Conservation (phyloP, 495 filamentous ascomycete species). For the Sordaria brevicollis region DNA sequence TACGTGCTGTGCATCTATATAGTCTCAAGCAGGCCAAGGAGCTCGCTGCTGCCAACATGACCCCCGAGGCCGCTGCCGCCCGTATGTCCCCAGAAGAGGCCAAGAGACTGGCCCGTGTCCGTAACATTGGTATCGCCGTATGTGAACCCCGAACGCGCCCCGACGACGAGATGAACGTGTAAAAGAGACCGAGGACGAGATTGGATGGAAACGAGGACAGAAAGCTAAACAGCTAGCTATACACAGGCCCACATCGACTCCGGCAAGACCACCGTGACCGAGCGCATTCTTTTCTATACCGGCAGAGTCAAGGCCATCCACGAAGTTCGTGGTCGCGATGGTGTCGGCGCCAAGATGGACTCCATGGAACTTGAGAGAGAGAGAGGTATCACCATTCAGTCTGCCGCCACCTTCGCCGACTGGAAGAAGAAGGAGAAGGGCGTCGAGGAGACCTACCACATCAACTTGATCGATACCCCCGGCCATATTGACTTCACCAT, state of each 20-base stretch:
- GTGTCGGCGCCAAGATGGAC: slow-evolving; percentile 98
- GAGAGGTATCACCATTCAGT: slow-evolving; percentile 98
- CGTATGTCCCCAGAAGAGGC: slow-evolving; percentile 70
- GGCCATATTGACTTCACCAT: slow-evolving; percentile 99
- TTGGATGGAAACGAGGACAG: background rate
- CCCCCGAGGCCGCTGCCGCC: slow-evolving; percentile 32
- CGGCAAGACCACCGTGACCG: slow-evolving; percentile 94
- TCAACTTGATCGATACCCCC: slow-evolving; percentile 98
- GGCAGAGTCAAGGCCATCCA: slow-evolving; percentile 95
- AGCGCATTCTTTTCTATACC: slow-evolving; percentile 97
- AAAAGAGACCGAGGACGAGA: background rate
- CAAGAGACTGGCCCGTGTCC: slow-evolving; percentile 62
- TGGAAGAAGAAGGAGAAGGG: slow-evolving; percentile 76
- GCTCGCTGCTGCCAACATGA: slow-evolving; percentile 30
- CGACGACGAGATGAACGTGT: background rate
- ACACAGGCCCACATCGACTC: slow-evolving; percentile 92
- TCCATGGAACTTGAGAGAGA: slow-evolving; percentile 98
- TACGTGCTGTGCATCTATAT: background rate
- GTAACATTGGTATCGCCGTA: slow-evolving; percentile 98
- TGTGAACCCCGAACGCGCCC: slow-evolving; percentile 11
- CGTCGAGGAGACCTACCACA: slow-evolving; percentile 82
- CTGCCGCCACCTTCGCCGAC: slow-evolving; percentile 94
- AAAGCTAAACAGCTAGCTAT: slow-evolving; percentile 14
- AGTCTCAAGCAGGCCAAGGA: slow-evolving; percentile 37
- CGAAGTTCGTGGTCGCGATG: slow-evolving; percentile 92